Conservation (phyloP, 192 early-diverging fungal species). For the Paraglomus brasilianum region DNA sequence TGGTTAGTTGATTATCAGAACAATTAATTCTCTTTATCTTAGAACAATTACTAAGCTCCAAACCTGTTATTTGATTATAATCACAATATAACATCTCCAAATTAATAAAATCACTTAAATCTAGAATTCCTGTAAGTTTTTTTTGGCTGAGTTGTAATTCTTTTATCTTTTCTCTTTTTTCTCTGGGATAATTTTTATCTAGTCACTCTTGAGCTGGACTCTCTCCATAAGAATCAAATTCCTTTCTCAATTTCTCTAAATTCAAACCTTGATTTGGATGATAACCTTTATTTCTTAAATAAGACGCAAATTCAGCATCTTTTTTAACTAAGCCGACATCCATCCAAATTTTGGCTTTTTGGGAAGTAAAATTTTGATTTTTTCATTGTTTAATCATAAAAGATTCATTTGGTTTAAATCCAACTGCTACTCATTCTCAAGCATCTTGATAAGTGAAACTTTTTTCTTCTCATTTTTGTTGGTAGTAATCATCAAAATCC, state of each 20-base stretch:
- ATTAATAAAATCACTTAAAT: background rate
- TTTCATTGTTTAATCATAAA: conserved; percentile 1
- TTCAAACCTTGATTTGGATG: background rate
- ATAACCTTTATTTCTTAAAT: background rate
- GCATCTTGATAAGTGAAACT: background rate
- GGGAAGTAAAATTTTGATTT: background rate
- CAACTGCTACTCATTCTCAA: too few relatives aligned
- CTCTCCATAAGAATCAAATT: background rate
- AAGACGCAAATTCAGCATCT: background rate
- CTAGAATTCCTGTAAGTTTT: background rate
- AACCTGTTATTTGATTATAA: background rate
- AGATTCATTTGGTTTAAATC: too few relatives aligned
- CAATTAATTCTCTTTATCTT: background rate
- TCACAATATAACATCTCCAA: background rate
- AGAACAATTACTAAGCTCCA: background rate
- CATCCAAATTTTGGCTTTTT: background rate
- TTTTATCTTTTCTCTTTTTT: conserved; percentile 1
- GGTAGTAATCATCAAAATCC: background rate
- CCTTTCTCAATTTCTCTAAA: background rate
- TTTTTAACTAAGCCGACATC: background rate
- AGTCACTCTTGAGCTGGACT: background rate
- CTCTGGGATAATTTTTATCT: background rate
- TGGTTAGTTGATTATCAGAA: background rate
- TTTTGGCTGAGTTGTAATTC: background rate
- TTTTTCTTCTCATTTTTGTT: background rate